A percentile compares a stretch with the other conserved stretches of the same genome.
Evolutionary conservation across 495 filamentous ascomycete genomes (phyloP).

Genomic region (Xylaria acuta): DNA sequence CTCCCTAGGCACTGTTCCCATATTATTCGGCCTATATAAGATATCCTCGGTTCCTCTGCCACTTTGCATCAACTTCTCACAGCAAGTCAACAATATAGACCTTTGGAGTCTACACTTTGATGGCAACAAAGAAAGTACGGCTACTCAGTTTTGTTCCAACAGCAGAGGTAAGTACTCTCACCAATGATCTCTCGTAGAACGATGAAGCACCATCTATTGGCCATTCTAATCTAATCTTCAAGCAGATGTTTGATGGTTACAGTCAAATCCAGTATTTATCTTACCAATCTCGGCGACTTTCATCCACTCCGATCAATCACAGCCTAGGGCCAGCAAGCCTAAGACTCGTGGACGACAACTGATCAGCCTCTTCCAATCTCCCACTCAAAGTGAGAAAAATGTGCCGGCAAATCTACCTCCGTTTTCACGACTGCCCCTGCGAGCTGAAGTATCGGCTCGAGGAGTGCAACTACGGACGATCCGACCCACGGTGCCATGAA

Average conservation of each 20-base stretch:
- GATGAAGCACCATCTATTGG: not conserved
- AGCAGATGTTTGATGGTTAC: not conserved
- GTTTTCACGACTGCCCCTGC: conserved; percentile 20
- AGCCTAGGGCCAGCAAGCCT: not conserved
- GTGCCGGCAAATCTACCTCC: conserved; percentile 15
- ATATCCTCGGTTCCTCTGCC: not conserved
- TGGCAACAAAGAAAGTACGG: not conserved
- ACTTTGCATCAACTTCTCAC: not conserved
- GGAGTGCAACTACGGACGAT: conserved; percentile 9
- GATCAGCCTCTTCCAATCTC: not conserved
- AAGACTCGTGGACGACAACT: not conserved
- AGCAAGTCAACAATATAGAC: not conserved
- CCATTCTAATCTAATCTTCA: not conserved
- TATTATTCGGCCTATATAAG: not conserved
- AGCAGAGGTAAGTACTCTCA: not conserved
- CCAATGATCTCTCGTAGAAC: not conserved
- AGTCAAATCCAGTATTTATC: not conserved
- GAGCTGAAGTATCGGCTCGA: conserved; percentile 14
- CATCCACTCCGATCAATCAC: too few species aligned
- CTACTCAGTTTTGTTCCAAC: too few species aligned
- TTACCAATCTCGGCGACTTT: not conserved
- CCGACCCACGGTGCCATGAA: conserved; percentile 21
- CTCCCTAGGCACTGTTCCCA: not conserved
- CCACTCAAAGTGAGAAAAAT: not conserved
- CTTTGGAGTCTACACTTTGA: not conserved